Evolutionary conservation across 768 basidiomycete genomes (phyloP), one percentile per base, ranked within the genome.

Genomic region (Cytidiella melzeri): DNA sequence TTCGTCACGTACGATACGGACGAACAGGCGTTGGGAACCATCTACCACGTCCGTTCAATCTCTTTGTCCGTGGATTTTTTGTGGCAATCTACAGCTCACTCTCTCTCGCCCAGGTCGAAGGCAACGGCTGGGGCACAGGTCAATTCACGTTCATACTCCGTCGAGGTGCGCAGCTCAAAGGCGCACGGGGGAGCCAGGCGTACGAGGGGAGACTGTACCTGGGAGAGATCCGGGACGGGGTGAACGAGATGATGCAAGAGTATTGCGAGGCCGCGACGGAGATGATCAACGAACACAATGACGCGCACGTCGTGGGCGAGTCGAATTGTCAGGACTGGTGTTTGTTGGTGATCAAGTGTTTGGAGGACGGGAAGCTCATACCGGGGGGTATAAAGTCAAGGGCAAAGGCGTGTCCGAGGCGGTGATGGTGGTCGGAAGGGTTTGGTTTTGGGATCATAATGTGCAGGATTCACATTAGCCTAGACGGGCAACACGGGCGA

Each of bases 171-270:
- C 51, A 52, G 51, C 47, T 55, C 45, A 55, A 55, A 44, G 51
- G 55, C 40, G 39, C 55, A 21, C 51, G 55, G 5, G 51, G 55
- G 23, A 51, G 47, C 48, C 55, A 53, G 26, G 47, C 55, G 34
- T 55, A 52, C 43, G 55, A 55, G 39, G 43, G 37, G 27, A 50
- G 55, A 1, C 40, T 52, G 25, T 50, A 45, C 43, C 55, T 55
- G 28, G 55, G 55, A 19, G 44, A 38, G 26, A 50, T 52, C 13
- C 51, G 47, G 19, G 55, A 55, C 43, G 47, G 41, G n/a, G 51
- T 55, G 20, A 50, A 55, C 27, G 55, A 43, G 36, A 55, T 55
- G 55, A 48, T 55, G 55, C 51, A 49, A 15, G 55, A 55, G 51
- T 55, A 55, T 44, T 52, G 51, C 47, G 55, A 52, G 45, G 47